Base-by-base conservation (phyloP, 306 rosid species). In the Datisca glomerata region DNA sequence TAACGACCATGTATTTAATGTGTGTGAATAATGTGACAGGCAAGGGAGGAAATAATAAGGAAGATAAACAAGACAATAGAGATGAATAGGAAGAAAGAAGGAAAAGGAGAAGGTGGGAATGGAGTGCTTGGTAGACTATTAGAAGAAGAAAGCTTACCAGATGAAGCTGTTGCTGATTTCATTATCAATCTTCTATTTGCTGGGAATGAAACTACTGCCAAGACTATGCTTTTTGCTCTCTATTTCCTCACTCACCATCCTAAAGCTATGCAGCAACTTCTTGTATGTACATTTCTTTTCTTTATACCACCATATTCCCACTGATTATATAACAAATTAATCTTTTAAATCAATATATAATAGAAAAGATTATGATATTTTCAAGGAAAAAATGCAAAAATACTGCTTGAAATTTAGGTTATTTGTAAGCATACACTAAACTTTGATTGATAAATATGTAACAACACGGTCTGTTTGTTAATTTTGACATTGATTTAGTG, bases 151-250 rank as follows among this genome's bases (percentile, higher is more conserved):
- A 72, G 78, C 52, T 65, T 87, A 36, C 71, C 76, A 0, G 93
- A 87, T 45, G 89, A 74, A 2, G 78, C 73, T 8, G 67, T 83
- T 4, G 79, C 89, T 32, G 97, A 87, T 45, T 87, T 87, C 80
- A 74, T 83, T 27, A 79, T 87, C 74, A 87, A 83, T 56, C 97
- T 87, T 58, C 89, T 87, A 43, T 87, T 87, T 35, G 97, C 97
- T 0, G 97, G 97, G 38, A 87, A 79, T 36, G 97, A 87, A 74
- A 82, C 97, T 8, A 87, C 89, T 24, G 70, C 97, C 8, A 87
- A 87, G 74, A 87, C 97, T 5, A 87, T 87, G 97, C 80, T 87
- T 38, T 87, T 87, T 53, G 89, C 94, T 6, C 72, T 79, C 28
- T 83, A 79, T 64, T 87, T 83, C 49, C 97, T 87, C 43, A 79